Percentiles rank a stretch among this genome's conserved stretches.
phyloP scores from a whole-genome alignment of 257 asterid genomes.

The Forsythia viridissima region DNA sequence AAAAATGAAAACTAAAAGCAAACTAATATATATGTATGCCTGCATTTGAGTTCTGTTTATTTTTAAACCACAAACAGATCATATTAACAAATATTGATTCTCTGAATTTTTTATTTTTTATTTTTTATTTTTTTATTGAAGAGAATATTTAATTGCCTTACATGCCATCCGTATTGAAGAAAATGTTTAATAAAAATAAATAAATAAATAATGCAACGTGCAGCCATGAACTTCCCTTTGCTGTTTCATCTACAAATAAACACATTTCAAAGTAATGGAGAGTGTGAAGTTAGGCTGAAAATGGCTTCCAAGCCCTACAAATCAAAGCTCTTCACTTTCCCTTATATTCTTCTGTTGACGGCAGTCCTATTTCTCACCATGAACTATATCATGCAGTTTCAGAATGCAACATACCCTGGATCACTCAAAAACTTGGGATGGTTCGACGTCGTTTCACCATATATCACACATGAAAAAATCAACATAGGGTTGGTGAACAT shows the following conservation, averaged over 20 bases:
- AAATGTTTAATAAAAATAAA: no score
- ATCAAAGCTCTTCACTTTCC: conserved; percentile 28
- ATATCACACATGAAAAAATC: conserved; percentile 25
- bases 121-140: conserved; percentile 12
- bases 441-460: conserved; percentile 29
- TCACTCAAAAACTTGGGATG: conserved; percentile 21
- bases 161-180: conserved; percentile 38
- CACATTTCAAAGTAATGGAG: background rate
- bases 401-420: no score
- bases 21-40: no score
- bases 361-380: conserved; percentile 34
- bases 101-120: background rate
- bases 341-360: conserved; percentile 42
- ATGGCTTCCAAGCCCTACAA: conserved; percentile 52
- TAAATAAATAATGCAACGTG: conserved; percentile 35
- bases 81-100: no score
- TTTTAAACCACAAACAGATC: no score
- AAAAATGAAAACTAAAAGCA: no score
- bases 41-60: no score
- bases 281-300: background rate
- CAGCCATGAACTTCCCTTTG: conserved; percentile 41
- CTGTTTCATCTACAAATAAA: conserved; percentile 23
- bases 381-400: conserved; percentile 33
- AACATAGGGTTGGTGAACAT: conserved; percentile 46
- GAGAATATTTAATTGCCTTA: conserved; percentile 17